Percentiles rank a stretch among this genome's conserved stretches.
Conservation (phyloP, 176 grass and related monocot species). For the Rhynchospora pubera region DNA sequence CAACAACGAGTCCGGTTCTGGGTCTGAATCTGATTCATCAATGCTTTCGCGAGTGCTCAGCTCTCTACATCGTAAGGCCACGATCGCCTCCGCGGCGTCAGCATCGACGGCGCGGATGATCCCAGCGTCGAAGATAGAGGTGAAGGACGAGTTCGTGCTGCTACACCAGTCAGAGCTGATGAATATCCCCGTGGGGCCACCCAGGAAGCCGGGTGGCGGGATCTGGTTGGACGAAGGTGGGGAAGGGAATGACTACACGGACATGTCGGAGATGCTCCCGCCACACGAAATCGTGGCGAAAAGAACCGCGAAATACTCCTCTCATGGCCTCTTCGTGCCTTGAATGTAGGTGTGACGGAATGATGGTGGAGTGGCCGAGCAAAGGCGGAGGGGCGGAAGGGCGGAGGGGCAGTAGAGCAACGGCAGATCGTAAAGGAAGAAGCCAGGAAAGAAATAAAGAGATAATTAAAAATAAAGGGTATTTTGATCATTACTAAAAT, state of each 20-base stretch:
- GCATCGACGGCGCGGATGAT: slow-evolving; percentile 15
- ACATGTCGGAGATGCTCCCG: slow-evolving; percentile 22
- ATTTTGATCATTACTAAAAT: too few species aligned
- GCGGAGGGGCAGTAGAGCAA: too few species aligned
- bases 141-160: slow-evolving; percentile 11
- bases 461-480: too few species aligned
- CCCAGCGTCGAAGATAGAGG: slow-evolving; percentile 9
- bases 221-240: slow-evolving; percentile 2
- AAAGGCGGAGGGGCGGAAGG: too few species aligned
- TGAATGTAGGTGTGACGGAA: too few species aligned
- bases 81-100: slow-evolving; percentile 16
- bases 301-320: slow-evolving; percentile 15
- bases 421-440: too few species aligned
- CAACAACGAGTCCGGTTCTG: background rate
- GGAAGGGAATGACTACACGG: background rate
- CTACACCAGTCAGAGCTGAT: slow-evolving; percentile 6
- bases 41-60: background rate
- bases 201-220: background rate
- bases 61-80: slow-evolving; percentile 16
- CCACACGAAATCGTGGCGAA: slow-evolving; percentile 15
- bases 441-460: too few species aligned
- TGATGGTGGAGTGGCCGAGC: too few species aligned
- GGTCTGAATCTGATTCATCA: background rate
- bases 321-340: slow-evolving; percentile 15
- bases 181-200: slow-evolving; percentile 15